These are phyloP conservation scores for Crithidia brevicula DNA, from an alignment of 208 protist genomes.

Conservation along the genomic window DNA sequence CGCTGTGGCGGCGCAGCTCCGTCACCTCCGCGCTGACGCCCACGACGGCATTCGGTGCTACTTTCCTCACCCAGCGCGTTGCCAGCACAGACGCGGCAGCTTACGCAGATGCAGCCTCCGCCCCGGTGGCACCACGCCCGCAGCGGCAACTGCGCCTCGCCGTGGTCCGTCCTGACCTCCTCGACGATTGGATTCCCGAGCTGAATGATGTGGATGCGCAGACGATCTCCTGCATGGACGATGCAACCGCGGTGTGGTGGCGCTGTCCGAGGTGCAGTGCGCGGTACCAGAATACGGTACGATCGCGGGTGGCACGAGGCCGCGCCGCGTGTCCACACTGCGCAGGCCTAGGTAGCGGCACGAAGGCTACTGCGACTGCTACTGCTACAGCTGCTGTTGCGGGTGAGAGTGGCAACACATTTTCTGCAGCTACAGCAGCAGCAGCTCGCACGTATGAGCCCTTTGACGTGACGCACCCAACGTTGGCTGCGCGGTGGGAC, in stretches of 20 bases:
- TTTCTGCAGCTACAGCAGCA: background rate
- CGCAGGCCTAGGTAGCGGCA: constrained; percentile 10
- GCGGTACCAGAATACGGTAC: constrained; percentile 63
- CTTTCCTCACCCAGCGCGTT: too few species aligned
- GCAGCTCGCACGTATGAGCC: background rate
- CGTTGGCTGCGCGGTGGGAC: constrained; percentile 58
- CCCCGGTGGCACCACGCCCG: background rate
- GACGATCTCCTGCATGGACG: constrained; percentile 38
- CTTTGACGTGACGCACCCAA: constrained; percentile 53
- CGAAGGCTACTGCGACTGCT: too few species aligned
- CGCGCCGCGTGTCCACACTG: constrained; percentile 57
- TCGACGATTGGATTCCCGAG: constrained; percentile 85
- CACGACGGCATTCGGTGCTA: too few species aligned
- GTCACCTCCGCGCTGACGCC: background rate
- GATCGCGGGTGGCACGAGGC: constrained; percentile 43
- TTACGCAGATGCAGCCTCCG: too few species aligned
- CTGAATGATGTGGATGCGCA: constrained; percentile 74
- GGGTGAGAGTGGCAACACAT: background rate
- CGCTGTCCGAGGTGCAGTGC: constrained; percentile 49
- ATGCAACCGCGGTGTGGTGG: constrained; percentile 47
- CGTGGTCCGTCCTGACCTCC: constrained; percentile 76
- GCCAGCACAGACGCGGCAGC: background rate
- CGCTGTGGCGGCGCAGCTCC: constrained; percentile 4
- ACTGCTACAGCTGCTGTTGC: background rate
- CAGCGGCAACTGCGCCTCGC: constrained; percentile 37